These are phyloP conservation scores for Ambrosia hybrid DNA, from an alignment of 140 eudicot genomes.

Conservation along the genomic window DNA sequence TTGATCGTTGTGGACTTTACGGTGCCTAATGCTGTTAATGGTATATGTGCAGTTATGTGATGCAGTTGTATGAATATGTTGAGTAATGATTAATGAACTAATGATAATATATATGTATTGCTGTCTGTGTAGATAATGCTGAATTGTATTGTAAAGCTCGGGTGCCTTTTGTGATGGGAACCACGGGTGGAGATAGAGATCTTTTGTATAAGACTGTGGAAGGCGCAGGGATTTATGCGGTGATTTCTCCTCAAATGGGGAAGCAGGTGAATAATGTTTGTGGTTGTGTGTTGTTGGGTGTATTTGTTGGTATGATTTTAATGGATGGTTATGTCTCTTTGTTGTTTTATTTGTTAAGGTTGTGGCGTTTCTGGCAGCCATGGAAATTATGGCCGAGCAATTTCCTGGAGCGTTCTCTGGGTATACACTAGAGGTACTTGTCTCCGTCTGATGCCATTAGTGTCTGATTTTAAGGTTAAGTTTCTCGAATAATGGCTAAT, in stretches of 20 bases:
- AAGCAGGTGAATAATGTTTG: slow-evolving; percentile 61
- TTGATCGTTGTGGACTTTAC: slow-evolving; percentile 85
- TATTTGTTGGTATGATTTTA: neutral
- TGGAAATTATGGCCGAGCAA: slow-evolving; percentile 90
- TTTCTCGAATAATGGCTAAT: neutral
- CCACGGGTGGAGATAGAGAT: slow-evolving; percentile 97
- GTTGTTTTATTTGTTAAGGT: slow-evolving; percentile 47
- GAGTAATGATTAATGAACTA: neutral
- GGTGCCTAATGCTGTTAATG: slow-evolving; percentile 86
- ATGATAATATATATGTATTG: neutral
- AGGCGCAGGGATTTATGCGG: slow-evolving; percentile 75
- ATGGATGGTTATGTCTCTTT: neutral
- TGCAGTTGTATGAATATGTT: neutral
- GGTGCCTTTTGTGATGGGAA: slow-evolving; percentile 96
- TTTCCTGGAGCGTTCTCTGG: slow-evolving; percentile 98
- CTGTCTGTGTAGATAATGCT: slow-evolving; percentile 61
- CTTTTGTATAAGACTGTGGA: slow-evolving; percentile 69
- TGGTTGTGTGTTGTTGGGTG: neutral
- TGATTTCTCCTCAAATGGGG: slow-evolving; percentile 98
- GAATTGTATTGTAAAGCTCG: slow-evolving; percentile 76
- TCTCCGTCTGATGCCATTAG: neutral
- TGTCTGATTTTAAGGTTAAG: no score
- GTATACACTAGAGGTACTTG: slow-evolving; percentile 63
- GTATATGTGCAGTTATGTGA: slow-evolving; percentile 33
- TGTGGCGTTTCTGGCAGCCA: slow-evolving; percentile 95